Conservation (phyloP, 495 filamentous ascomycete species). For the Hypoxylon intermedium region DNA sequence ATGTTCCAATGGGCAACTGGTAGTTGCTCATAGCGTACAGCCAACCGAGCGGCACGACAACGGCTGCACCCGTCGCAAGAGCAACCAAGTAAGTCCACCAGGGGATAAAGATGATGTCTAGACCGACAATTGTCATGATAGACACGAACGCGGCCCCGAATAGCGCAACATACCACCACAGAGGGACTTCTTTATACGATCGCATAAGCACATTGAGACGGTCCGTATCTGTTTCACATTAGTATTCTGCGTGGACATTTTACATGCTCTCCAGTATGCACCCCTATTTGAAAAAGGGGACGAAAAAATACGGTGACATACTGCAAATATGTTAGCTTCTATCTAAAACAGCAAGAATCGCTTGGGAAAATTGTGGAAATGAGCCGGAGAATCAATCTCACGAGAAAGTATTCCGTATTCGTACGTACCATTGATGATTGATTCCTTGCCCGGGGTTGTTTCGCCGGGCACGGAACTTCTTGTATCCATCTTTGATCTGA, state of each 20-base stretch:
- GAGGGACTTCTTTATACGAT: slow-evolving; percentile 61
- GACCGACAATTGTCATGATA: slow-evolving; percentile 54
- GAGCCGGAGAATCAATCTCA: too few relatives aligned
- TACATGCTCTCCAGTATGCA: neutral
- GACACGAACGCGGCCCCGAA: slow-evolving; percentile 57
- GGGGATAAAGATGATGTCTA: slow-evolving; percentile 61
- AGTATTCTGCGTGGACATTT: neutral
- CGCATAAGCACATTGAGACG: slow-evolving; percentile 63
- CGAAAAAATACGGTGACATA: slow-evolving; percentile 4
- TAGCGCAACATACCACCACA: slow-evolving; percentile 61
- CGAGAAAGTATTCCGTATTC: too few relatives aligned
- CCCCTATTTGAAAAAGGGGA: neutral
- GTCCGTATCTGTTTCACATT: slow-evolving; percentile 48
- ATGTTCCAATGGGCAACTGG: slow-evolving; percentile 59
- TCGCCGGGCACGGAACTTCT: slow-evolving; percentile 47
- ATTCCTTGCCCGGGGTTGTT: slow-evolving; percentile 46
- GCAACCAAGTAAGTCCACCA: slow-evolving; percentile 64
- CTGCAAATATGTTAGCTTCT: slow-evolving; percentile 15
- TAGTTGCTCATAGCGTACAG: slow-evolving; percentile 64
- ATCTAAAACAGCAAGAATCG: neutral
- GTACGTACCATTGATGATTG: slow-evolving; percentile 53
- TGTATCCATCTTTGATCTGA: slow-evolving; percentile 51
- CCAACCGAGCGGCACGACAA: slow-evolving; percentile 62
- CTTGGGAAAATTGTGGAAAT: too few relatives aligned
- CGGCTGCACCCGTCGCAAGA: slow-evolving; percentile 55